Base-by-base conservation (phyloP, 2,329 filamentous ascomycete species). In the Madurella fahalii region DNA sequence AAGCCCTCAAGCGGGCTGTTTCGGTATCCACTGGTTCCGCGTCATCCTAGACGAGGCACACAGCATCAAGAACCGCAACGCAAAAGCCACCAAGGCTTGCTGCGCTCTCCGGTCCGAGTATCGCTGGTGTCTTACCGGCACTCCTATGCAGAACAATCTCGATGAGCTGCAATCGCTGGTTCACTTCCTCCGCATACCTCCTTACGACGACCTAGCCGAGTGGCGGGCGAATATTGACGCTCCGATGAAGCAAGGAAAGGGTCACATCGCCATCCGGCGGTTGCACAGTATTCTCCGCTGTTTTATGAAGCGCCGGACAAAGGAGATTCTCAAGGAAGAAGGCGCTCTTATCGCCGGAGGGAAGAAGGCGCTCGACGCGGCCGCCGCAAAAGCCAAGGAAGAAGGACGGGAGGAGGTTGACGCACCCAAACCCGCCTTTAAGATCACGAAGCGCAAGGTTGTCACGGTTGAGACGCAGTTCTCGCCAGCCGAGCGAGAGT, bases 281-380 rank as follows among this genome's bases (percentile, higher is more conserved):
- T 76, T 99, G 32, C 91, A 96, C 62, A 84, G 87, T 53, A 84
- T 95, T 58, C 76, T 99, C 4, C 87, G 89, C 52, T 93, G 91
- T 52, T 96, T 96, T 74, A 99, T 99, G 94, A 96, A 97, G 75
- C 86, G 94, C n/a, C 85, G 94, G 41, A 97, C 92, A 9, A 99
- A 99, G 72, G 91, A 96, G 18, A 90, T 99, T n/a, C 75, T 99
- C 57, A 96, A 94, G 72, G 81, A 90, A 63, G 90, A 90, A 11
- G 89, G 90, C 11, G 90, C 89, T 1, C 75, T 95, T 16, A 88
- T 89, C 57, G 86, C 88, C 25, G 89, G 89, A 39, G 85, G 87
- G 50, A 89, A 90, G 67, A 73, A 75, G 59, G 68, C 69, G 13
- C 62, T 71, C 12, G 69, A 70, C 45, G 69, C 63, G 60, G 76